Evolutionary conservation across 1,284 basidiomycete genomes (phyloP).

Genomic region (Veloboletus limbatus): DNA sequence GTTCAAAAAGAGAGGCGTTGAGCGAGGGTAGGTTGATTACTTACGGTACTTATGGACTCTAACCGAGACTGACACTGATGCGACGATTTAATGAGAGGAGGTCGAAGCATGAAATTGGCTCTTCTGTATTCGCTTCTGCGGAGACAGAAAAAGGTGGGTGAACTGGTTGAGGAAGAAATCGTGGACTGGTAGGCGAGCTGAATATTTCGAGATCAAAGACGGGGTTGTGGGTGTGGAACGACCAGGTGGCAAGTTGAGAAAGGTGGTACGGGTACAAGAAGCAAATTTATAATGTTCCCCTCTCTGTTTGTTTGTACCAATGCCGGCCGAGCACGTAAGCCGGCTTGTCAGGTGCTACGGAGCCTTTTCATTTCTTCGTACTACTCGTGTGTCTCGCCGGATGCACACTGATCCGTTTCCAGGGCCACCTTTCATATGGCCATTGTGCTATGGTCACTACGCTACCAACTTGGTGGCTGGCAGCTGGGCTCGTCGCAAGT

Average conservation of each 20-base stretch:
- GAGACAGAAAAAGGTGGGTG: conserved; percentile 62
- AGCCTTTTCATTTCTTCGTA: no score
- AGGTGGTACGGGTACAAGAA: neutral
- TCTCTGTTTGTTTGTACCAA: conserved; percentile 26
- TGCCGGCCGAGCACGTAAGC: no score
- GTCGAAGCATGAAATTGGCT: conserved; percentile 77
- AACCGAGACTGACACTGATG: conserved; percentile 59
- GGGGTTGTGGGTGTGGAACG: conserved; percentile 9
- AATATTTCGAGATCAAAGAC: neutral
- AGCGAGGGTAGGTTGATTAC: conserved; percentile 22
- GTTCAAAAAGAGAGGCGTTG: neutral
- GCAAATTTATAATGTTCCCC: conserved; percentile 28
- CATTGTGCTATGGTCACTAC: no score
- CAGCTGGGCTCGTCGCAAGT: neutral
- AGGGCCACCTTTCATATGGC: conserved; percentile 12
- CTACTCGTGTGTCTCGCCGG: no score
- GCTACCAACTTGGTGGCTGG: conserved; percentile 15
- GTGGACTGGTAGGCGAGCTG: conserved; percentile 39
- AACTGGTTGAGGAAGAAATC: conserved; percentile 58
- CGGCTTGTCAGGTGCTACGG: no score
- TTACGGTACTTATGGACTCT: conserved; percentile 58
- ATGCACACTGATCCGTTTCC: no score
- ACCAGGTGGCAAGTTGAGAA: neutral
- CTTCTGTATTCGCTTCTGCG: conserved; percentile 57
- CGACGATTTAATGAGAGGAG: conserved; percentile 68